phyloP scores from a whole-genome alignment of 225 moss, liverwort and hornwort genomes.

The Bryoerythrophyllum caledonicum region DNA sequence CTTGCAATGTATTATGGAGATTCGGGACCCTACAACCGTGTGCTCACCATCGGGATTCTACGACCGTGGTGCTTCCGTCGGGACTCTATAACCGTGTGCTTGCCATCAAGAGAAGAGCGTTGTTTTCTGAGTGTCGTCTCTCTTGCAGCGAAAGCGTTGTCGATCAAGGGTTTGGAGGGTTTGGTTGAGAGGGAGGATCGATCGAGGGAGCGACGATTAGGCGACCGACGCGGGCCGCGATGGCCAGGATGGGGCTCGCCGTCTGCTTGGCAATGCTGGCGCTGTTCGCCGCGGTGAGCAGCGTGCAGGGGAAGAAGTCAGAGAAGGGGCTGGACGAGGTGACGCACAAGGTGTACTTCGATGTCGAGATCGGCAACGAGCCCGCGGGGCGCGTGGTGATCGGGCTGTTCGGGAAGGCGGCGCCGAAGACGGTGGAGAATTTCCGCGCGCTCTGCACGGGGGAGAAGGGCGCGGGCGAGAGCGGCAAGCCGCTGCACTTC shows the following conservation, averaged over 20 bases:
- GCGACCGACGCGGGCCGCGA: neutral
- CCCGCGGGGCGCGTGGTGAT: slow-evolving; percentile 72
- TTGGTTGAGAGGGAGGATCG: too few species aligned
- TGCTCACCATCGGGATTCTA: too few species aligned
- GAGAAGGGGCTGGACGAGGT: slow-evolving; percentile 67
- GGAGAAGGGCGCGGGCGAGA: slow-evolving; percentile 40
- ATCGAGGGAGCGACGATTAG: neutral
- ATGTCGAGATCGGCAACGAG: slow-evolving; percentile 67
- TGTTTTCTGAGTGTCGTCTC: too few species aligned
- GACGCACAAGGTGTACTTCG: slow-evolving; percentile 81
- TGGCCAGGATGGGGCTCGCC: slow-evolving; percentile 48
- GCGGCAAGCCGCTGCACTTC: slow-evolving; percentile 44
- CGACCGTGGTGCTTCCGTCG: too few species aligned
- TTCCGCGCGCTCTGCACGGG: slow-evolving; percentile 52
- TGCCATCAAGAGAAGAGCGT: too few species aligned
- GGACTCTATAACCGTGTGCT: too few species aligned
- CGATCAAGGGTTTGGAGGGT: too few species aligned
- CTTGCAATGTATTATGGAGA: too few species aligned
- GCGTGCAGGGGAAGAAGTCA: slow-evolving; percentile 39
- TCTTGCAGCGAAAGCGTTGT: too few species aligned
- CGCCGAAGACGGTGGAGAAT: slow-evolving; percentile 79
- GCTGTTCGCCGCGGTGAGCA: slow-evolving; percentile 24
- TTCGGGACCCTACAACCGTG: too few species aligned
- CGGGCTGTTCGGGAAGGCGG: slow-evolving; percentile 80
- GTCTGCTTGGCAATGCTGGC: slow-evolving; percentile 24